Conservation (phyloP, 1,284 basidiomycete genomes). For the Cutaneotrichosporon sp. region DNA sequence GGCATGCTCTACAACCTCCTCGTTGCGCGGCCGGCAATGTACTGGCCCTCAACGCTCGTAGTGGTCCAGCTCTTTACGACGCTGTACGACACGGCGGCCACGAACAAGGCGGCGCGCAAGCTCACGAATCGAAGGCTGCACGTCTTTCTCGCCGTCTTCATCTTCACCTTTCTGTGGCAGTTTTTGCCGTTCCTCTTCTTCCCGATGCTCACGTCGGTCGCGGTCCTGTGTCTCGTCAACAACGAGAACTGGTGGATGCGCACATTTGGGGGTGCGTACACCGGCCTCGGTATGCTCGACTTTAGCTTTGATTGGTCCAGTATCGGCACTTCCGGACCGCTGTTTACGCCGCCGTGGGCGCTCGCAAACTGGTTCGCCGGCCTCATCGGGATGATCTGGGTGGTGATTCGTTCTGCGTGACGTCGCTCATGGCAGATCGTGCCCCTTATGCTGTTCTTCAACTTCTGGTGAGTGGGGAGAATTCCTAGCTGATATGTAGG, state of each 20-base stretch:
- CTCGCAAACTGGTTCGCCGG: slow-evolving; percentile 53
- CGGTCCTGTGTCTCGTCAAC: slow-evolving; percentile 55
- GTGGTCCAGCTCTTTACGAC: slow-evolving; percentile 57
- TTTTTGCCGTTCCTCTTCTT: slow-evolving; percentile 57
- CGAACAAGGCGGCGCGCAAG: slow-evolving; percentile 25
- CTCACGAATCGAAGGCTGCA: slow-evolving; percentile 52
- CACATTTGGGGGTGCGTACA: slow-evolving; percentile 56
- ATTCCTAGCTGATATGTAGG: slow-evolving; percentile 30
- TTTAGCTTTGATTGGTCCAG: slow-evolving; percentile 58
- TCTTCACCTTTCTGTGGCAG: slow-evolving; percentile 53
- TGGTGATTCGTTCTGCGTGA: slow-evolving; percentile 38
- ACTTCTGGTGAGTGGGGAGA: slow-evolving; percentile 53
- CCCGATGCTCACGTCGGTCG: slow-evolving; percentile 56
- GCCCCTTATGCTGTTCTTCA: slow-evolving; percentile 54
- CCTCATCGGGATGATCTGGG: slow-evolving; percentile 54
- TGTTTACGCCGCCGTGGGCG: slow-evolving; percentile 58
- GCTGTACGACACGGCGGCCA: slow-evolving; percentile 44
- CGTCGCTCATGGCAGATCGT: slow-evolving; percentile 35
- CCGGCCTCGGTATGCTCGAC: slow-evolving; percentile 56
- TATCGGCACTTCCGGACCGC: slow-evolving; percentile 54
- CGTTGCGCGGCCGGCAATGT: slow-evolving; percentile 49
- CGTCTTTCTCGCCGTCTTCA: slow-evolving; percentile 55
- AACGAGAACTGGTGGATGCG: slow-evolving; percentile 53
- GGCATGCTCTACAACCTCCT: slow-evolving; percentile 53
- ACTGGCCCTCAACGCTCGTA: slow-evolving; percentile 56